A percentile compares a stretch with the other conserved stretches of the same genome.
phyloP scores from a whole-genome alignment of 2,329 filamentous ascomycete species.

The Neofusicoccum kwambonambiense region DNA sequence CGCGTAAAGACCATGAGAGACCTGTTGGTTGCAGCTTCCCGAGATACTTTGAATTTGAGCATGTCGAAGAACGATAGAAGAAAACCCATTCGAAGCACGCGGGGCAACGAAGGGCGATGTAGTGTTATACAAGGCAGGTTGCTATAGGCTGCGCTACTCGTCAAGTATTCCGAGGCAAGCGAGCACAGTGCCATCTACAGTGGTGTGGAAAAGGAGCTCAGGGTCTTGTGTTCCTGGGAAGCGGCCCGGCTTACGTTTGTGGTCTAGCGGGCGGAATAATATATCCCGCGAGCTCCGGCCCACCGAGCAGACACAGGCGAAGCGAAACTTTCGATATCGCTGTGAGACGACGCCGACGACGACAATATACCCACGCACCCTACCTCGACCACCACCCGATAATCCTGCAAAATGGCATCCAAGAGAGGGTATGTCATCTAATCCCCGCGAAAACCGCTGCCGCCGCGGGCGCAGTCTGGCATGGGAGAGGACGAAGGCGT shows the following conservation, averaged over 20 bases:
- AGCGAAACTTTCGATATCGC: conserved; percentile 18
- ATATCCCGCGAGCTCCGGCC: not conserved
- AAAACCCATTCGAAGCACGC: no score
- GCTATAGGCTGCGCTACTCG: no score
- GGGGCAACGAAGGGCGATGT: no score
- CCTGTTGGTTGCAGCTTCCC: no score
- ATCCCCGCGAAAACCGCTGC: not conserved
- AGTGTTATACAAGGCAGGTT: no score
- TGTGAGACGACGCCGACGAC: conserved; percentile 16
- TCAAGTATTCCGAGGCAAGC: no score
- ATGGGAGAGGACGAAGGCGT: not conserved
- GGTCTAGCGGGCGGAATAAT: conserved; percentile 10
- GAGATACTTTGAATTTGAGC: no score
- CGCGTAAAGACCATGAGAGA: no score
- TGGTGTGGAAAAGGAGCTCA: no score
- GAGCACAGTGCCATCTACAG: no score
- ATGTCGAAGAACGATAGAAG: no score
- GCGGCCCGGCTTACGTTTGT: not conserved
- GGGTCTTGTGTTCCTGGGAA: no score
- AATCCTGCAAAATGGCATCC: conserved; percentile 39
- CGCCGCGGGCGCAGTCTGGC: not conserved
- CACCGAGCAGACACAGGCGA: conserved; percentile 15
- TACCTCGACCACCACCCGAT: conserved; percentile 31
- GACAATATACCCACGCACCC: conserved; percentile 18
- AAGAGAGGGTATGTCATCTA: conserved; percentile 38